Percentiles rank a stretch among this genome's conserved stretches.
Evolutionary conservation across 148 eudicot genomes (phyloP).

Genomic region (Spergularia bocconei): DNA sequence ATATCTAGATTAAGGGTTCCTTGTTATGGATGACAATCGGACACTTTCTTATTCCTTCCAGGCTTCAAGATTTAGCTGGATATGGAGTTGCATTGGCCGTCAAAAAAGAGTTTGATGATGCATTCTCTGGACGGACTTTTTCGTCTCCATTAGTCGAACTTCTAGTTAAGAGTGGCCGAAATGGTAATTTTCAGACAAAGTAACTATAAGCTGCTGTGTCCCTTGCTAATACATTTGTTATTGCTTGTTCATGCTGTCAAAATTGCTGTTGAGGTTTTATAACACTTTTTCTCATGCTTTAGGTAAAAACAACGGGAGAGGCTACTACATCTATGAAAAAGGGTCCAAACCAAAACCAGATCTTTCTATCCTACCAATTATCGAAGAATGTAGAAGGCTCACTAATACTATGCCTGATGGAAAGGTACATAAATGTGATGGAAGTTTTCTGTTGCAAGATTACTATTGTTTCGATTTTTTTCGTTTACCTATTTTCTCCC

Average conservation of each 20-base stretch:
- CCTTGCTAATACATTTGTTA: not conserved
- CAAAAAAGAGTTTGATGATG: slow-evolving; percentile 39
- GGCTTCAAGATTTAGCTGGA: slow-evolving; percentile 86
- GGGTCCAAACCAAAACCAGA: slow-evolving; percentile 94
- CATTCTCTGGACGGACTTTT: slow-evolving; percentile 66
- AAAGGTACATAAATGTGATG: slow-evolving; percentile 48
- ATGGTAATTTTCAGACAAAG: slow-evolving; percentile 46
- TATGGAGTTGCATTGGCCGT: slow-evolving; percentile 78
- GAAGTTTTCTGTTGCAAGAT: not conserved
- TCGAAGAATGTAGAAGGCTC: slow-evolving; percentile 75
- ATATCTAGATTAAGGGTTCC: not conserved
- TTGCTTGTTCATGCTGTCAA: not conserved
- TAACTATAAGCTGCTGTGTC: not conserved
- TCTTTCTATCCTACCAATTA: slow-evolving; percentile 62
- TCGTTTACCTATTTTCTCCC: not conserved
- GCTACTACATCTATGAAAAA: slow-evolving; percentile 79
- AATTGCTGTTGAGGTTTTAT: slow-evolving; percentile 4
- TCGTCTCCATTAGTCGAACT: slow-evolving; percentile 59
- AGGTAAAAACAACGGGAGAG: slow-evolving; percentile 94
- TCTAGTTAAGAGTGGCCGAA: slow-evolving; percentile 71
- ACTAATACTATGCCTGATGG: slow-evolving; percentile 81
- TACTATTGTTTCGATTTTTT: slow-evolving; percentile 3
- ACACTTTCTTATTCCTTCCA: slow-evolving; percentile 26
- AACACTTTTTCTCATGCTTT: not conserved
- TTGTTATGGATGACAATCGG: slow-evolving; percentile 1